phyloP scores from a whole-genome alignment of 1,139 yeast species.

The Sugiyamaella grinbergsii region DNA sequence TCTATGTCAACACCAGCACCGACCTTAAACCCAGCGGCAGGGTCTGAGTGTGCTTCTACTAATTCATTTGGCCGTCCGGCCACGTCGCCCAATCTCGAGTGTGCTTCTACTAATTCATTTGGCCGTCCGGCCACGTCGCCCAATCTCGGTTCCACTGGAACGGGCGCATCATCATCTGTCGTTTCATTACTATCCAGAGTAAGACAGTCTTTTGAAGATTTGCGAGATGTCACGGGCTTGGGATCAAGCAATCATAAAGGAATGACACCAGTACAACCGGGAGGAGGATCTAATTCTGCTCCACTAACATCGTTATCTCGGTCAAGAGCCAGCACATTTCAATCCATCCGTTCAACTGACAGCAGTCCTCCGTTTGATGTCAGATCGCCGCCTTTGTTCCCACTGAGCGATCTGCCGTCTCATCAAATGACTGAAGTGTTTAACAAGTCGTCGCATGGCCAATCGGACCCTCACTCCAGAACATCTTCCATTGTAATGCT shows the following conservation, averaged over 20 bases:
- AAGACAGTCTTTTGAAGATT: slow-evolving; percentile 26
- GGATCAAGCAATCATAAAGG: background rate
- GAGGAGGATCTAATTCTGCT: slow-evolving; percentile 7
- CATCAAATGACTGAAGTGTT: background rate
- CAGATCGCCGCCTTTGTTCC: slow-evolving; percentile 4
- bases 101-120: background rate
- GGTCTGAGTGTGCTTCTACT: background rate
- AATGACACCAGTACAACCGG: background rate
- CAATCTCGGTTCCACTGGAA: slow-evolving; percentile 1
- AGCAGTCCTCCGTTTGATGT: background rate
- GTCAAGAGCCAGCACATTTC: slow-evolving; percentile 12
- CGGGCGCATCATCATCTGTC: slow-evolving; percentile 18
- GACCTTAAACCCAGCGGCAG: background rate
- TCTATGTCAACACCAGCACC: background rate
- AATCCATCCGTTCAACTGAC: background rate
- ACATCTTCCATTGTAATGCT: slow-evolving; percentile 9
- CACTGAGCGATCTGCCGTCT: slow-evolving; percentile 5
- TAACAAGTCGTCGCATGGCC: background rate
- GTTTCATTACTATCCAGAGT: slow-evolving; percentile 25
- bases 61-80: background rate
- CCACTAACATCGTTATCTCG: slow-evolving; percentile 5
- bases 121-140: background rate
- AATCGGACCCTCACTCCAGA: slow-evolving; percentile 9
- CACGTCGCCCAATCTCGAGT: slow-evolving; percentile 9
- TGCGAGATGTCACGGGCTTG: slow-evolving; percentile 19